Percentiles rank a stretch among this genome's conserved stretches.
Evolutionary conservation across 805 yeast genomes (phyloP).

Genomic region (Wickerhamiella parazyma): DNA sequence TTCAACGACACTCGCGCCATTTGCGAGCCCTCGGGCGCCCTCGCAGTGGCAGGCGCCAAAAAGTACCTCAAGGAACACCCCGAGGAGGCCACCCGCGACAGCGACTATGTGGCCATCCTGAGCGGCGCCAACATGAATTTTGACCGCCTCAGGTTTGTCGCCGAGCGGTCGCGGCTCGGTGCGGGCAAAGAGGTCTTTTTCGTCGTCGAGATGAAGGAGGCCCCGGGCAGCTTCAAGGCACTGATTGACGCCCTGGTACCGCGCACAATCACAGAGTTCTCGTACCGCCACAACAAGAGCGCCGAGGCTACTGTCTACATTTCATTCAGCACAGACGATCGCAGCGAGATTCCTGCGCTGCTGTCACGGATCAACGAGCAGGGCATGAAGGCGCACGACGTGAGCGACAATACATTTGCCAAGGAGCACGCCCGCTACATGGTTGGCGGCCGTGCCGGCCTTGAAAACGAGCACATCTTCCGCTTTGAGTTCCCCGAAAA

Average conservation of each 20-base stretch:
- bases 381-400: constrained; percentile 67
- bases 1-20: constrained; percentile 91
- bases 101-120: constrained; percentile 69
- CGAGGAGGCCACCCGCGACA: constrained; percentile 29
- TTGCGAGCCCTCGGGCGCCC: constrained; percentile 95
- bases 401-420: constrained; percentile 87
- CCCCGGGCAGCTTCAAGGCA: constrained; percentile 76
- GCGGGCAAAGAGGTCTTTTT: constrained; percentile 94
- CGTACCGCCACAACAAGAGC: constrained; percentile 53
- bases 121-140: constrained; percentile 99
- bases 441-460: constrained; percentile 78
- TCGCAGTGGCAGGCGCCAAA: constrained; percentile 89
- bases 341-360: constrained; percentile 59
- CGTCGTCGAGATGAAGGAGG: constrained; percentile 81
- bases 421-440: constrained; percentile 91
- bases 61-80: constrained; percentile 48
- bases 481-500: constrained; percentile 94
- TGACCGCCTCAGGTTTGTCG: constrained; percentile 86
- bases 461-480: constrained; percentile 61
- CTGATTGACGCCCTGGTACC: constrained; percentile 72
- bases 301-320: constrained; percentile 66
- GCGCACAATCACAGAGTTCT: constrained; percentile 84
- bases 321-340: constrained; percentile 68
- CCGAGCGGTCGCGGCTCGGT: constrained; percentile 97
- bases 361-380: constrained; percentile 41